A percentile compares a stretch with the other conserved stretches of the same genome.
phyloP scores from a whole-genome alignment of 2,329 filamentous ascomycete species.

The Trichoderma breve region DNA sequence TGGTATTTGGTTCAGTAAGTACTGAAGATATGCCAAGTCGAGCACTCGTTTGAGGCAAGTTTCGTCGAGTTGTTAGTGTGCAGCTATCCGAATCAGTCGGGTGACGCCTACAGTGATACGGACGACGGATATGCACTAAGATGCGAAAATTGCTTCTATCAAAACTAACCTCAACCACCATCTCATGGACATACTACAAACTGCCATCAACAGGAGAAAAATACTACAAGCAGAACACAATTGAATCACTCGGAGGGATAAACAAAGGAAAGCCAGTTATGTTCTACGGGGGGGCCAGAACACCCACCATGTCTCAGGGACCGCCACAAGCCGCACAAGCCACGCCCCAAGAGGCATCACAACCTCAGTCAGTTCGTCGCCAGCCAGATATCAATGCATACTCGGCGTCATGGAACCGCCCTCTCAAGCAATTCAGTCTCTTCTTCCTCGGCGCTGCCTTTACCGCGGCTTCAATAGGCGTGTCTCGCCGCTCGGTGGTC shows the following conservation, averaged over 20 bases:
- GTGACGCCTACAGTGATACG: background rate
- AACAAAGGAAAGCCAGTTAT: background rate
- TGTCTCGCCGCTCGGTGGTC: conserved; percentile 69
- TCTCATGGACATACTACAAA: background rate
- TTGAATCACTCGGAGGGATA: background rate
- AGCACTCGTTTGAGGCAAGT: background rate
- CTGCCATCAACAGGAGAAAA: background rate
- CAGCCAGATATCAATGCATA: conserved; percentile 17
- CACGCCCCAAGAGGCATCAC: background rate
- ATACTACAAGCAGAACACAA: background rate
- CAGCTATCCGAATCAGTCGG: background rate
- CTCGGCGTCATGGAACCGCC: conserved; percentile 22
- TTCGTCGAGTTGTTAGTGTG: background rate
- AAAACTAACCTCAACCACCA: background rate
- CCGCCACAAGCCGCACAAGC: background rate
- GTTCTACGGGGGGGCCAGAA: background rate
- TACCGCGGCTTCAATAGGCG: conserved; percentile 65
- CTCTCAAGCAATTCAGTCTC: conserved; percentile 57
- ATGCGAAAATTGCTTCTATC: background rate
- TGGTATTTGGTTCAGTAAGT: background rate
- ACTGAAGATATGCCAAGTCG: background rate
- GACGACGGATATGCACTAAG: background rate
- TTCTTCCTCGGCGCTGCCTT: conserved; percentile 75
- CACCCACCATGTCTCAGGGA: conserved; percentile 1
- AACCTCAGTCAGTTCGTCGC: conserved; percentile 1